Evolutionary conservation across 331 rosid species (phyloP), one percentile per base, ranked within the genome.

Genomic region (Stylosanthes scabra): DNA sequence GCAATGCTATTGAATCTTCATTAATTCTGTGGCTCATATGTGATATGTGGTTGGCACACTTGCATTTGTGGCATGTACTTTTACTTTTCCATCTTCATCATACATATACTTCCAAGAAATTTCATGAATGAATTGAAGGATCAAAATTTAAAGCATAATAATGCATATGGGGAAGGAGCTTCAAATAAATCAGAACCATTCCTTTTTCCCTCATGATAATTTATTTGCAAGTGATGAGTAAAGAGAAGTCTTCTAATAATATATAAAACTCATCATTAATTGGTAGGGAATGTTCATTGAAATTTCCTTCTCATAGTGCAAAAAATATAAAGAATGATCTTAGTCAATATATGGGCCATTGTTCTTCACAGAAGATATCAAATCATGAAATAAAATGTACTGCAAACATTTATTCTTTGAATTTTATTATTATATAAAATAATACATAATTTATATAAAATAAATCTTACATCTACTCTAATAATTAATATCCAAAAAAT

Each of bases 161-260:
- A 20, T 20, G 25, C 59, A n/a, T 31, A 31, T 12, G 50, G 40
- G 15, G 4, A 2, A 2, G 15, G 11, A 51, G 27, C 7, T 14
- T 42, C 79, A 78, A 51, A 20, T 11, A 42, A 47, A 47, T 54
- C 59, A 66, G 70, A 47, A 46, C 59, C 72, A 77, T 9, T 55
- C 62, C 72, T 62, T 70, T 63, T 70, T n/a, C 3, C 41, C 12
- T 20, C 28, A 31, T 20, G 25, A 20, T 39, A n/a, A n/a, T n/a
- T n/a, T 11, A 16, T 52, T 59, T 27, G n/a, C 41, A 15, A 11
- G 45, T 50, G 25, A 20, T 20, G 50, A n/a, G n/a, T n/a, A n/a
- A 60, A 75, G 37, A 7, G 61, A n/a, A 16, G 10, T 64, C 12
- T 47, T 47, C 25, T 50, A 20, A 40, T 41, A 14, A 11, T 6